Conservation (phyloP, 2,329 filamentous ascomycete genomes). For the Fusarium newnesense region DNA sequence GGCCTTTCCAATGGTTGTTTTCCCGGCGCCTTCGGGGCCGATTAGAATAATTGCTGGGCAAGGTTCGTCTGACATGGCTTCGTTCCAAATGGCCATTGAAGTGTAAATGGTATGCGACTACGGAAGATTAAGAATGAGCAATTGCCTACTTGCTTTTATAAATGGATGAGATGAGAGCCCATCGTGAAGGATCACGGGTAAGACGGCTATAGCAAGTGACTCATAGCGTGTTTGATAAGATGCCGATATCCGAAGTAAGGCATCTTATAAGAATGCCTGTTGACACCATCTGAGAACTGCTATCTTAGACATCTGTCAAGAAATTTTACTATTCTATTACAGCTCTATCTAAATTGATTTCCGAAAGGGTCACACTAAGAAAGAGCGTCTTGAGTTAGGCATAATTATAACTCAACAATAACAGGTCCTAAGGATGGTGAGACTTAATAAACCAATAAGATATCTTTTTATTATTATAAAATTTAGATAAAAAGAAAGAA, state of each 20-base stretch:
- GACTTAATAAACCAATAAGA: no score
- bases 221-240: background rate
- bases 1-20: background rate
- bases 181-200: background rate
- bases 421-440: no score
- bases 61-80: background rate
- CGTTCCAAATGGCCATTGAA: rapidly evolving
- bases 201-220: background rate
- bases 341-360: no score
- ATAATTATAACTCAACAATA: no score
- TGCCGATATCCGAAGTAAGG: background rate
- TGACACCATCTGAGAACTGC: rapidly evolving
- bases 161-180: rapidly evolving
- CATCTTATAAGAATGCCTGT: background rate
- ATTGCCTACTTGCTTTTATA: rapidly evolving
- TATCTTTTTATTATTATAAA: no score
- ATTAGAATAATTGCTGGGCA: background rate
- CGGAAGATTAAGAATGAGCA: no score
- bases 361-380: background rate
- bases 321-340: rapidly evolving
- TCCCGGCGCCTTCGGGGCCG: background rate
- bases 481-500: no score
- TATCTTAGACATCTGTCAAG: no score
- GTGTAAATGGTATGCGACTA: rapidly evolving
- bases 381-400: background rate